Conservation (phyloP, 2,329 filamentous ascomycete genomes). For the Fusarium sulawesiense region DNA sequence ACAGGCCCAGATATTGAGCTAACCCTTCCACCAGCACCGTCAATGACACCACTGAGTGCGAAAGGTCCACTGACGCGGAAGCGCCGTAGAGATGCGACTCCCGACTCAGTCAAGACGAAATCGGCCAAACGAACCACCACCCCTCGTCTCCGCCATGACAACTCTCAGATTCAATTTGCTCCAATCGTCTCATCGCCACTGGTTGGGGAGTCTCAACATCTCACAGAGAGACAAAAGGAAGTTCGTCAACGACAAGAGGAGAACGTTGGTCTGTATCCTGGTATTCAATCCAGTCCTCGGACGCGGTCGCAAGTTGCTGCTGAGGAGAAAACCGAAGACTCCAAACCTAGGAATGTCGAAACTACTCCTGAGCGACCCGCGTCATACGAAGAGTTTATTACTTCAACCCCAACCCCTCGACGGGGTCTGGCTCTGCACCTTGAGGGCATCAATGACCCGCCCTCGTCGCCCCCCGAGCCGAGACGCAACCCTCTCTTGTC, state of each 20-base stretch:
- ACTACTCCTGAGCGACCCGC: slow-evolving; percentile 60
- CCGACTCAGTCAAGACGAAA: slow-evolving; percentile 42
- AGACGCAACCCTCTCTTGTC: slow-evolving; percentile 64
- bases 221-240: slow-evolving; percentile 85
- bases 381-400: slow-evolving; percentile 64
- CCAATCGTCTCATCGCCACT: slow-evolving; percentile 68
- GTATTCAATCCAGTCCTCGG: slow-evolving; percentile 67
- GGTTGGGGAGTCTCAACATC: slow-evolving; percentile 72
- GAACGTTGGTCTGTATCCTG: slow-evolving; percentile 73
- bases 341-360: slow-evolving; percentile 46
- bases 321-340: slow-evolving; percentile 25
- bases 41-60: slow-evolving; percentile 33
- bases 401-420: slow-evolving; percentile 70
- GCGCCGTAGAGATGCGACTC: slow-evolving; percentile 45
- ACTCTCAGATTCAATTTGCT: slow-evolving; percentile 85
- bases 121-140: slow-evolving; percentile 51
- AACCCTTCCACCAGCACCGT: slow-evolving; percentile 20
- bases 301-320: slow-evolving; percentile 39
- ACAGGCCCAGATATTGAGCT: slow-evolving; percentile 42
- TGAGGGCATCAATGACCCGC: slow-evolving; percentile 63
- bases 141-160: slow-evolving; percentile 75
- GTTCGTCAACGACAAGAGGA: slow-evolving; percentile 78
- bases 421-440: slow-evolving; percentile 64
- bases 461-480: slow-evolving; percentile 69
- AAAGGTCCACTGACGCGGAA: slow-evolving; percentile 45